Evolutionary conservation across 2,329 filamentous ascomycete genomes (phyloP), one percentile per base, ranked within the genome.

Genomic region (Talaromyces atroroseus): DNA sequence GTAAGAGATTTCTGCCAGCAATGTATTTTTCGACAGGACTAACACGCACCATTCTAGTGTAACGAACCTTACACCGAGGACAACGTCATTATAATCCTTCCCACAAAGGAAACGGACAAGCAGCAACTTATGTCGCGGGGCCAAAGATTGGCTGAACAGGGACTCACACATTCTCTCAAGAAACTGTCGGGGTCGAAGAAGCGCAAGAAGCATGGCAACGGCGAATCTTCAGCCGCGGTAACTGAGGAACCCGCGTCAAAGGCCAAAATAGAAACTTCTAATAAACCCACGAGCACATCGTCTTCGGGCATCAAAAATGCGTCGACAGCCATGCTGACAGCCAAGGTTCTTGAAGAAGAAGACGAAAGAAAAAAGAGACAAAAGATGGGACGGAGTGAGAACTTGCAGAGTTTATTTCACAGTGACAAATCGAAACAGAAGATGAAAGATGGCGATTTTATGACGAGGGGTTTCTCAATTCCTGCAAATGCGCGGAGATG

Each of bases 141-240:
- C 5, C 85, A 87, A 47, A 83, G 78, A n/a, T 75, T 99, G 14
- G 82, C 80, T 47, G 81, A 86, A 2, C 80, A 84, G 29, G 89
- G 90, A 0, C 77, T 97, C 24, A 84, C 91, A 1, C 94, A 99
- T 69, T 90, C 87, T 0, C 74, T 97, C 36, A 97, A 96, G 75
- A 96, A 96, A 71, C 86, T 77, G 0, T 71, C 77, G 2, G 79
- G 81, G 5, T 78, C 77, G 34, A 84, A 84, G 65, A 91, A 90
- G 75, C 87, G 90, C 72, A 90, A 91, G 75, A 90, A 90, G 76
- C 82, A 83, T 52, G 78, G 77, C 7, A 76, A 79, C 36, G 50
- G 46, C 10, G 72, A 69, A 14, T 36, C 52, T 10, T 49, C 57
- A 40, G 52, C 58, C 18, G 60, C 51, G 10, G 10, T 46, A 40